Evolutionary conservation across 106 monocot species (phyloP), one percentile per base, ranked within the genome.

Genomic region (Phalaenopsis aphrodite): DNA sequence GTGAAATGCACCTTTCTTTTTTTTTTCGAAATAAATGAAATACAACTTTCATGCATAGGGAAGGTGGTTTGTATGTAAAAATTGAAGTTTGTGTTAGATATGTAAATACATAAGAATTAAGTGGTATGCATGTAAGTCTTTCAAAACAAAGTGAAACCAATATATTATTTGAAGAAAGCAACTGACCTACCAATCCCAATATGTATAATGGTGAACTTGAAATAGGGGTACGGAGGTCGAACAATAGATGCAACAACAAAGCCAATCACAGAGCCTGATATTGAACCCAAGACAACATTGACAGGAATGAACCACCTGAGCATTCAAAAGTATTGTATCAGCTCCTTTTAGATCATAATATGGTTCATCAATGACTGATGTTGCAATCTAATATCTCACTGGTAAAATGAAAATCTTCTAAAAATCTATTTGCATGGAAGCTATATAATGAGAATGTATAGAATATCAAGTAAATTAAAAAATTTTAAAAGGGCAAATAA

Each of bases 301-400:
- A 89, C 83, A 30, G 97, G 97, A 82, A 97, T 94, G 81, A 85
- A 97, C 97, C 97, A 97, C 97, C 97, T 97, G 88, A 75, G 85
- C 85, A 84, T 75, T 24, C n/a, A 84, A 80, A 38, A 69, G 2
- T 16, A 77, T 55, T 43, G 74, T 41, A 6, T 79, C 24, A 79
- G 66, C 57, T 57, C 58, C 17, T 58, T 14, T 21, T 76, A 47
- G 24, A 49, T 49, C 21, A 15, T 49, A 49, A 76, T 49, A 48
- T 76, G 21, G 30, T 23, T 14, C 41, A n/a, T 7, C 5, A 42
- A 74, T 19, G 7, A 74, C 12, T 43, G 43, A 42, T 43, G 18
- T 43, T 73, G 39, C 10, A 45, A 72, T 39, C 23, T 55, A 55
- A 74, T 55, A 73, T 47, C n/a, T 39, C 36, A 48, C 46, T 41